Evolutionary conservation across 768 basidiomycete species (phyloP), one percentile per base, ranked within the genome.

Genomic region (Fistulinella prunicolor): DNA sequence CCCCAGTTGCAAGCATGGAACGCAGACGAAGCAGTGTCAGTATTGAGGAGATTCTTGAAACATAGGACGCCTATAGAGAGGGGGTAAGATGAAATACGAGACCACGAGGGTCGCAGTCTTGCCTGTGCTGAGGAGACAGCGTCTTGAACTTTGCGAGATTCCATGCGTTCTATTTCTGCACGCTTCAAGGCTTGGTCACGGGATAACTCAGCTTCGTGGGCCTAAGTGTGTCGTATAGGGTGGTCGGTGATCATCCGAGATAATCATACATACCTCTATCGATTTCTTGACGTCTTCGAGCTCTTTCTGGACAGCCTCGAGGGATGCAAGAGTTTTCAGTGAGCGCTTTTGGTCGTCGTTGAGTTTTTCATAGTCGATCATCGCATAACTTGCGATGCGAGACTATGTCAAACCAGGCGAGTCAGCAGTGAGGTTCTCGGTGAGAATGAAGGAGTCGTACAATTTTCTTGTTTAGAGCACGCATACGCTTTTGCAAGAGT

Each of bases 321-420:
- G 73, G 6, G 76, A 73, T 9, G 92, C 79, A 37, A 95, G 80
- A 16, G 79, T 83, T 54, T 81, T 86, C 44, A 94, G 58, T 2
- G 78, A 74, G 28, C 83, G 81, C 54, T 78, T 86, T 70, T 96
- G 93, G 67, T 95, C 94, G 35, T 92, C 89, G 54, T 95, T 90
- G 45, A 94, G 78, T 59, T 86, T 85, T 46, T 83, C 82, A 3
- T 76, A 65, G 22, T 83, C 81, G 17, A 78, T 84, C 3, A 80
- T 58, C 24, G 85, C 79, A 64, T 95, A 94, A 10, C 73, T 69
- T 39, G 82, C 73, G 73, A 90, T 80, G 53, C 92, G 82, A 51
- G 76, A 74, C 94, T 94, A 56, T 32, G 43, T 35, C 30, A 34
- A 46, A 48, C 43, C 14, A 39, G 40, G 22, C 49, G 50, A 36